Evolutionary conservation across 1,284 basidiomycete species (phyloP).

Genomic region (Tilletia walkeri): DNA sequence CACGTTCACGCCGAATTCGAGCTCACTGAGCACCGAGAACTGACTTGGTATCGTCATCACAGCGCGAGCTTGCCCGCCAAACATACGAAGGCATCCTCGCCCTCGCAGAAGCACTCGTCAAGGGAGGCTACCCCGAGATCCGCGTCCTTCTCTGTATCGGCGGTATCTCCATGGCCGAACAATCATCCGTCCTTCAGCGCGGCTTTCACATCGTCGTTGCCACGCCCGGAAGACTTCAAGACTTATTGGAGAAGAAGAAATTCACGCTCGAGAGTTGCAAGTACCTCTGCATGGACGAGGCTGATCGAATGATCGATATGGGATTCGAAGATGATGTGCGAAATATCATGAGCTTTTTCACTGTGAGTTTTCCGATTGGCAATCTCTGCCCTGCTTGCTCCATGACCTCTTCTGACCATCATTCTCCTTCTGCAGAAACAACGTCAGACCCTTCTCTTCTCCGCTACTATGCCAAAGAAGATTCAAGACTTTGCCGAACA

Average conservation of each 20-base stretch:
- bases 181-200: constrained; percentile 80
- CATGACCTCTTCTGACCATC: too few relatives aligned
- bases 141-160: constrained; percentile 85
- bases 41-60: constrained; percentile 2
- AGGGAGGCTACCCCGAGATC: constrained; percentile 75
- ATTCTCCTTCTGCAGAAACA: constrained; percentile 62
- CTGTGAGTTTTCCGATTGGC: constrained; percentile 49
- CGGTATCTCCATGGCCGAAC: constrained; percentile 95
- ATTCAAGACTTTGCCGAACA: constrained; percentile 98
- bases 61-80: constrained; percentile 61
- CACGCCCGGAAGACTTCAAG: constrained; percentile 60
- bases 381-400: too few relatives aligned
- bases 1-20: too few relatives aligned
- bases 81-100: constrained; percentile 89
- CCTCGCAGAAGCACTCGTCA: constrained; percentile 79
- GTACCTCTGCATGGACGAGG: constrained; percentile 97
- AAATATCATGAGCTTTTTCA: constrained; percentile 98
- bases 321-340: constrained; percentile 98
- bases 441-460: constrained; percentile 93
- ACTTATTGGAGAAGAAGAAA: constrained; percentile 77
- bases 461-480: constrained; percentile 97
- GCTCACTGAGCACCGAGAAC: neutral
- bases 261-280: constrained; percentile 78
- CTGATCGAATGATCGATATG: constrained; percentile 97
- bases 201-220: constrained; percentile 96